These are phyloP conservation scores for Camillea tinctor DNA, from an alignment of 2,329 filamentous ascomycete genomes.

Conservation along the genomic window DNA sequence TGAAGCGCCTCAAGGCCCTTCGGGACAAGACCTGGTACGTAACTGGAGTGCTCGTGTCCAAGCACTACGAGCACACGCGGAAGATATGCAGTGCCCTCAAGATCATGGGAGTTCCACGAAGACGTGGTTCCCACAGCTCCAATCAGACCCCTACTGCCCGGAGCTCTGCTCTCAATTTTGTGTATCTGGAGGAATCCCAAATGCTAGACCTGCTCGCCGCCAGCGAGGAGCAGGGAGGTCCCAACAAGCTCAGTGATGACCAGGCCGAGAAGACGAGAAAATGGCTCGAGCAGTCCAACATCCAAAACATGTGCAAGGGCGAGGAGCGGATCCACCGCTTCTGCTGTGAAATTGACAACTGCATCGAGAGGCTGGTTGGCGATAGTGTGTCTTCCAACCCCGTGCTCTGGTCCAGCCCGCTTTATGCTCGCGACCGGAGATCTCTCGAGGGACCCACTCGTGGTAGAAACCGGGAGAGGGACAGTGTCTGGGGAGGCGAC, in stretches of 20 bases:
- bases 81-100: conserved; percentile 86
- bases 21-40: conserved; percentile 99
- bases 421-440: conserved; percentile 76
- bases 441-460: conserved; percentile 49
- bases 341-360: conserved; percentile 84
- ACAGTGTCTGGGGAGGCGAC: conserved; percentile 46
- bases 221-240: conserved; percentile 77
- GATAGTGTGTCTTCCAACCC: conserved; percentile 82
- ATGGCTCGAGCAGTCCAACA: conserved; percentile 78
- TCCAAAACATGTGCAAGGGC: conserved; percentile 92
- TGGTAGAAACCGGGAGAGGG: conserved; percentile 41
- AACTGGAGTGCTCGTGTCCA: conserved; percentile 87
- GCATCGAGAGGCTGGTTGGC: conserved; percentile 80
- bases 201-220: conserved; percentile 86
- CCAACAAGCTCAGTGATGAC: conserved; percentile 94
- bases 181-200: conserved; percentile 80
- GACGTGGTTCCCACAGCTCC: conserved; percentile 51
- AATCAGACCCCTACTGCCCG: conserved; percentile 48
- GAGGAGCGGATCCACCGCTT: conserved; percentile 95
- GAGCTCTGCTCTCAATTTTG: conserved; percentile 56
- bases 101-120: conserved; percentile 75
- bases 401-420: conserved; percentile 86
- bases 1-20: conserved; percentile 69
- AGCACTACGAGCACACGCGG: conserved; percentile 80
- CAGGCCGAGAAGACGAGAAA: conserved; percentile 81